Evolutionary conservation across 768 basidiomycete genomes (phyloP), one percentile per base, ranked within the genome.

Genomic region (Porpolomopsis calyptriformis): DNA sequence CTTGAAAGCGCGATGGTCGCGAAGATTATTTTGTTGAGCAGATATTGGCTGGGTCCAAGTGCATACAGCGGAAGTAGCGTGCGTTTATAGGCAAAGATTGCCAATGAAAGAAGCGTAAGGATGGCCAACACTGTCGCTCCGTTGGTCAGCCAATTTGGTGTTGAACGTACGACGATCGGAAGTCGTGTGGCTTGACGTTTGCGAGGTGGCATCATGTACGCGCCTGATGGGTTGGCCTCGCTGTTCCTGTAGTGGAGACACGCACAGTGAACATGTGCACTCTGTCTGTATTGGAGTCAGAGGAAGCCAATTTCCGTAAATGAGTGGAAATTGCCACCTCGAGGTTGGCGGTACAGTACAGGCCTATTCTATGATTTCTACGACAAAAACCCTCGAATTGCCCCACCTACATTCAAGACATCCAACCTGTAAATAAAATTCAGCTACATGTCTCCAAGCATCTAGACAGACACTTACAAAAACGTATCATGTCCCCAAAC

Each of bases 401-500:
- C 92, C 1, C 91, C 84, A 7, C 91, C 91, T 0, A 97, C 89
- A 55, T 90, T 92, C 50, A 83, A 69, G 7, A 88, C 79, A 58
- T 96, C 92, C 53, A 96, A 68, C 59, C 82, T 85, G 55, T 4
- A 49, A 24, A 43, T 24, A 48, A 36, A 34, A 35, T 47, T 20
- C 37, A 39, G 38, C 31, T 38, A 45, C 45, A 5, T 7, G 12
- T 22, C 11, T 10, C 12, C 39, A 18, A 36, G n/a, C 27, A 49
- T 31, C 42, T 11, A 11, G 29, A 49, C 43, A 6, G 12, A 18
- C 1, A 76, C 83, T 73, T 56, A 85, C 80, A 98, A 68, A 68
- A 97, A 97, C 18, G 92, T 97, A 64, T 99, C 94, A 58, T 99
- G 94, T 1, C 96, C 96, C 93, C 92, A 98, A n/a, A 98, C 93